These are phyloP conservation scores for Stentor coeruleus DNA, from an alignment of 73 alveolate genomes.

Conservation along the genomic window DNA sequence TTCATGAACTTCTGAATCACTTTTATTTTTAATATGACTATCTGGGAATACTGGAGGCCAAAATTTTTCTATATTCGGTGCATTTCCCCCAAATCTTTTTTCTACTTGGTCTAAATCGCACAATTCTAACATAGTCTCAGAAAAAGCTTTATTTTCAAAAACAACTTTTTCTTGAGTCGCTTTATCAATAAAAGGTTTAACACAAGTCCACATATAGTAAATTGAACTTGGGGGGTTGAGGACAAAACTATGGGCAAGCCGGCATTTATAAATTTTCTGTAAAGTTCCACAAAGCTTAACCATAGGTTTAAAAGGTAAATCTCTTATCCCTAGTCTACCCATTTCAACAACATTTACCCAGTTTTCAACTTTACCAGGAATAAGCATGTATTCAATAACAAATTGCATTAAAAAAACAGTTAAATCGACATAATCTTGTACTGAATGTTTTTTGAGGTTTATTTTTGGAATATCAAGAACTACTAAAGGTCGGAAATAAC, in stretches of 20 bases:
- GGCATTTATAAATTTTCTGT: background rate
- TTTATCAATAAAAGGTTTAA: slow-evolving; percentile 22
- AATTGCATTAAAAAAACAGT: background rate
- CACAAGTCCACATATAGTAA: slow-evolving; percentile 12
- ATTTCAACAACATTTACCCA: slow-evolving; percentile 25
- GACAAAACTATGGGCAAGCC: slow-evolving; percentile 1
- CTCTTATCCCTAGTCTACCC: background rate
- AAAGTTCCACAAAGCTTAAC: background rate
- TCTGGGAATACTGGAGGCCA: slow-evolving; percentile 29
- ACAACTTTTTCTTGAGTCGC: slow-evolving; percentile 5
- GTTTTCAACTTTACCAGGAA: slow-evolving; percentile 30
- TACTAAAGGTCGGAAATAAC: background rate
- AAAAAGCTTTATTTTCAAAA: background rate
- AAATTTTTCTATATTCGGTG: background rate
- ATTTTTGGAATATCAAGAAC: background rate
- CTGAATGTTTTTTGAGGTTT: background rate
- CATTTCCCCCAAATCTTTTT: slow-evolving; percentile 28
- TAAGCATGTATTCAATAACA: slow-evolving; percentile 3
- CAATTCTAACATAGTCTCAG: background rate
- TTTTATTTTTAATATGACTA: background rate
- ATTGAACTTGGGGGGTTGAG: slow-evolving; percentile 13
- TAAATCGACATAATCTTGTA: background rate
- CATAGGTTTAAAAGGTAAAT: background rate
- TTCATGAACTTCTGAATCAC: no score
- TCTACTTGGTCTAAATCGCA: slow-evolving; percentile 22